Evolutionary conservation across 1,139 yeast genomes (phyloP).

Genomic region (Yamadazyma conglobata): DNA sequence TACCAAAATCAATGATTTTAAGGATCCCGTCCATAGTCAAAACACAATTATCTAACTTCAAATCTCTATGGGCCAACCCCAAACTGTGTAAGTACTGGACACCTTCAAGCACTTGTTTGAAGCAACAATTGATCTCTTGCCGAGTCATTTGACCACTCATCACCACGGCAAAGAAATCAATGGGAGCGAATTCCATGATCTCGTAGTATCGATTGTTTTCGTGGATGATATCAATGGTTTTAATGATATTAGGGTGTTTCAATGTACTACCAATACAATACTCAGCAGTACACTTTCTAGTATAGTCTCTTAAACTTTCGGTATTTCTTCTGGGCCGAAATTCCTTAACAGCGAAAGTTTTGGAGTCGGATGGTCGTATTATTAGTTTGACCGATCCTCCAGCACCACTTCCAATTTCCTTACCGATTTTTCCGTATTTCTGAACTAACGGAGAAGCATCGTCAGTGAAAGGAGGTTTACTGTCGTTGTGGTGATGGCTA

Average conservation of each 20-base stretch:
- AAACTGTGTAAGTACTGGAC: conserved; percentile 78
- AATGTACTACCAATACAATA: conserved; percentile 95
- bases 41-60: conserved; percentile 93
- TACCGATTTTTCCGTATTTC: conserved; percentile 87
- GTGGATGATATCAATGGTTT: conserved; percentile 87
- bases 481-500: conserved; percentile 15
- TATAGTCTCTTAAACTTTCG: conserved; percentile 84
- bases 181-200: conserved; percentile 97
- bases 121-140: conserved; percentile 83
- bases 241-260: conserved; percentile 90
- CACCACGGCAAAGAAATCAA: conserved; percentile 93
- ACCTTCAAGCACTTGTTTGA: conserved; percentile 82
- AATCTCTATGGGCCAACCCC: conserved; percentile 94
- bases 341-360: conserved; percentile 94
- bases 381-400: conserved; percentile 94
- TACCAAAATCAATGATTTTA: conserved; percentile 92
- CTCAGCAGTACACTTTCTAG: conserved; percentile 95
- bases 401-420: conserved; percentile 93
- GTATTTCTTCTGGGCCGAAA: conserved; percentile 82
- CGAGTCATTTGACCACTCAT: conserved; percentile 94
- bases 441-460: conserved; percentile 67
- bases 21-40: conserved; percentile 81
- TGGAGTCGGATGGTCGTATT: conserved; percentile 73
- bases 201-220: conserved; percentile 86
- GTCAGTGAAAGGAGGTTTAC: conserved; percentile 44